phyloP scores from a whole-genome alignment of 1,284 basidiomycete genomes.

The Albatrellus sp. region DNA sequence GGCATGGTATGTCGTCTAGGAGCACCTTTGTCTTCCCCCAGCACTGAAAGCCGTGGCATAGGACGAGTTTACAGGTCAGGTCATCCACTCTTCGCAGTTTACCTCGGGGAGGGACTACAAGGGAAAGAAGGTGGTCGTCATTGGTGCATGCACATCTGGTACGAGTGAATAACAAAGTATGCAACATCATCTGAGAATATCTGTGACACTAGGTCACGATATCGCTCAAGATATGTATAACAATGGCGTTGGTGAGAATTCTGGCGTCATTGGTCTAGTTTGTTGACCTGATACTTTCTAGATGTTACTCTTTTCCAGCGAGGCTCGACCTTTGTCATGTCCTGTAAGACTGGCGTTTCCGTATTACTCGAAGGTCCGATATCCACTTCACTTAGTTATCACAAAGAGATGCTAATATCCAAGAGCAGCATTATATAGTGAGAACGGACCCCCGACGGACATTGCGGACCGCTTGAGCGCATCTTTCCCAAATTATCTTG shows the following conservation, averaged over 20 bases:
- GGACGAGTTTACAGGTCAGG: constrained; percentile 30
- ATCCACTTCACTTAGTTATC: background rate
- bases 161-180: constrained; percentile 7
- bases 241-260: constrained; percentile 27
- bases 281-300: constrained; percentile 13
- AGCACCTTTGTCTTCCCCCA: background rate
- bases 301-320: constrained; percentile 56
- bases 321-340: constrained; percentile 50
- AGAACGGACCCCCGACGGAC: constrained; percentile 33
- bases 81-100: constrained; percentile 30
- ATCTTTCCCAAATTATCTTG: constrained; percentile 33
- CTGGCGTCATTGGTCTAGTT: background rate
- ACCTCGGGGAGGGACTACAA: constrained; percentile 24
- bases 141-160: constrained; percentile 39
- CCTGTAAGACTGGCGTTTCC: constrained; percentile 29
- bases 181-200: background rate
- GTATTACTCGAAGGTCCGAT: constrained; percentile 22
- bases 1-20: constrained; percentile 16
- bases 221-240: constrained; percentile 32
- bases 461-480: constrained; percentile 39
- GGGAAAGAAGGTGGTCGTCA: constrained; percentile 37
- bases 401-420: background rate
- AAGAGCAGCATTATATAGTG: constrained; percentile 34
- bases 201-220: constrained; percentile 23
- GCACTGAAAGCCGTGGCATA: constrained; percentile 8